Base-by-base conservation (phyloP, 2,329 filamentous ascomycete species). In the Stagonosporopsis rhizophila region DNA sequence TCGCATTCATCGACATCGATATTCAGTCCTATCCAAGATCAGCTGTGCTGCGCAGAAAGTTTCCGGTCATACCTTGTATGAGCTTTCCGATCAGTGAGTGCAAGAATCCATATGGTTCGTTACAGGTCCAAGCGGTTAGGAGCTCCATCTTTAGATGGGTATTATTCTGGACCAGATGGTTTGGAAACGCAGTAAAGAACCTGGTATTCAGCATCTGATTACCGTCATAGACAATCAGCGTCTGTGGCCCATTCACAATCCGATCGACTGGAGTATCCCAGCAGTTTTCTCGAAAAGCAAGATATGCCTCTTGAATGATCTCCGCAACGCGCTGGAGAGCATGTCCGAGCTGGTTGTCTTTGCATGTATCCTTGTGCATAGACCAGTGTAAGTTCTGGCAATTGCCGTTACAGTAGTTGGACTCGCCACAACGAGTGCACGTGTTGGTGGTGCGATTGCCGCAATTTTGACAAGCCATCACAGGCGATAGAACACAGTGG, bases 391-490 rank as follows among this genome's bases (percentile, higher is more conserved):
- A 2, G n/a, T 14, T 2, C 14, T 41, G 38, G 22, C 38, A 41
- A 11, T 41, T 8, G 11, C 19, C 22, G 22, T 25, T 8, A 22
- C 38, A 41, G 14, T 41, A 41, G 19, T 23, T 25, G 20, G 38
- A 22, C 22, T 15, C 22, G 9, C 22, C 19, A 9, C 38, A 41
- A 25, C 38, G 19, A 41, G 38, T n/a, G 22, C 38, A 41, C 5
- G 19, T 22, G 38, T 25, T 41, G 20, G 19, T 25, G 20, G 38
- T 41, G 11, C 2, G 38, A 3, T 4, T n/a, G 14, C 22, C 38
- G 20, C 38, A 41, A 22, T 27, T 41, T 22, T 41, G 38, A 20
- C 38, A 41, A 87, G 85, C 0, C 80, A 75, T 0, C 84, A 11
- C 84, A 65, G 86, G 87, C 3, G 60, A 32, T 32, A 32, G 30